Evolutionary conservation across 2,329 filamentous ascomycete genomes (phyloP), one percentile per base, ranked within the genome.

Genomic region (Exophiala lecanii-corni): DNA sequence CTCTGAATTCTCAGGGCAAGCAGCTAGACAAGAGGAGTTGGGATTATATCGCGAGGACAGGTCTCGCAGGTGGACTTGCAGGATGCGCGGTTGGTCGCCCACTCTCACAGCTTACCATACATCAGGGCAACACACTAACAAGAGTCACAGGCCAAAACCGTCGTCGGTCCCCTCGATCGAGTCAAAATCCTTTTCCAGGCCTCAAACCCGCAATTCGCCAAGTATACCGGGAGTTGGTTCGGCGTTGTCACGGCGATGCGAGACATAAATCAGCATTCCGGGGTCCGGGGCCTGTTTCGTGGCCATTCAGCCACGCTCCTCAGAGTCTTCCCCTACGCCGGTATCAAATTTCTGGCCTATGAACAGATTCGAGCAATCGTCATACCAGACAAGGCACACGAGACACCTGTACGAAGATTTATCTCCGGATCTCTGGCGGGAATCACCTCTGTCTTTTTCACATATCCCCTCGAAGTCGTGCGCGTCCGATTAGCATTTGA

Each of bases 151-250:
- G 92, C 86, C 49, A 98, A 98, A 74, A 96, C 91, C 0, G 74
- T 94, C 5, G 94, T 98, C 26, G 92, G 89, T 17, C 92, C 92
- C 17, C 84, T 98, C 52, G 92, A 98, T 68, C 84, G 92, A 54
- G 92, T 98, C 59, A 98, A 98, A 69, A 98, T 98, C 60, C 84
- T 98, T 43, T 97, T 98, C 69, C 92, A 98, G 65, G 85, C 92
- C 39, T 88, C 85, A 59, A 96, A 92, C 59, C 92, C 92, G 2
- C 84, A 92, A 55, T 98, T 95, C 62, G 78, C 84, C 41, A 95
- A 94, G 68, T 98, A 97, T 62, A 81, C 87, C 1, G 86, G 89
- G 30, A 89, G 84, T 31, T 96, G 89, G 85, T 77, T 79, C 43
- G 92, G 92, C 36, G 81, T 94, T 15, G 77, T 79, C n/a, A 75